phyloP scores from a whole-genome alignment of 2,329 filamentous ascomycete species.

The Incumbomyces lentus region DNA sequence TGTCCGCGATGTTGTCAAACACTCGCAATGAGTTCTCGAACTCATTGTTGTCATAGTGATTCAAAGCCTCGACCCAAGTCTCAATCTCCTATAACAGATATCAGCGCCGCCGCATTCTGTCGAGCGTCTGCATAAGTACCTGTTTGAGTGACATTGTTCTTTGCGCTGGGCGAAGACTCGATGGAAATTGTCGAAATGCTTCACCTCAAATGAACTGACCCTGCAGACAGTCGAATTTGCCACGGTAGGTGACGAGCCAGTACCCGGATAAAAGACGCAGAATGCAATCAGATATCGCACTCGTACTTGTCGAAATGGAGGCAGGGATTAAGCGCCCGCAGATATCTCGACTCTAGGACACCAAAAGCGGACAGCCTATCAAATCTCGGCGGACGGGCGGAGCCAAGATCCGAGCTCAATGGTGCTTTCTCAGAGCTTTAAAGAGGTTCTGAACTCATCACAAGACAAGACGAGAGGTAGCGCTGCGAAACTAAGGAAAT shows the following conservation, averaged over 20 bases:
- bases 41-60: constrained; percentile 91
- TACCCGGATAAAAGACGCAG: background rate
- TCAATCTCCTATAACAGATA: constrained; percentile 73
- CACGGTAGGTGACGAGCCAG: background rate
- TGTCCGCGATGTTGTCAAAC: constrained; percentile 83
- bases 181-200: constrained; percentile 7
- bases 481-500: background rate
- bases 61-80: constrained; percentile 88
- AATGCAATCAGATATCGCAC: constrained; percentile 5
- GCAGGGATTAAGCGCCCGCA: constrained; percentile 20
- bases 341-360: constrained; percentile 12
- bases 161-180: constrained; percentile 8
- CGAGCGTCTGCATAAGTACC: constrained; percentile 10
- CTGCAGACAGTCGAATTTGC: no score
- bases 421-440: background rate
- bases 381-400: background rate
- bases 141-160: constrained; percentile 24
- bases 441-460: background rate
- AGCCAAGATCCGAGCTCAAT: background rate
- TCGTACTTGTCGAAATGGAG: background rate
- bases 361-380: constrained; percentile 11
- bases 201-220: no score
- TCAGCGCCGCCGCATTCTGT: background rate
- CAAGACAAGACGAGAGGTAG: background rate
- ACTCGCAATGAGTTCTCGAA: constrained; percentile 79